Evolutionary conservation across 1,284 basidiomycete genomes (phyloP), one percentile per base, ranked within the genome.

Genomic region (Vanrija humicola): DNA sequence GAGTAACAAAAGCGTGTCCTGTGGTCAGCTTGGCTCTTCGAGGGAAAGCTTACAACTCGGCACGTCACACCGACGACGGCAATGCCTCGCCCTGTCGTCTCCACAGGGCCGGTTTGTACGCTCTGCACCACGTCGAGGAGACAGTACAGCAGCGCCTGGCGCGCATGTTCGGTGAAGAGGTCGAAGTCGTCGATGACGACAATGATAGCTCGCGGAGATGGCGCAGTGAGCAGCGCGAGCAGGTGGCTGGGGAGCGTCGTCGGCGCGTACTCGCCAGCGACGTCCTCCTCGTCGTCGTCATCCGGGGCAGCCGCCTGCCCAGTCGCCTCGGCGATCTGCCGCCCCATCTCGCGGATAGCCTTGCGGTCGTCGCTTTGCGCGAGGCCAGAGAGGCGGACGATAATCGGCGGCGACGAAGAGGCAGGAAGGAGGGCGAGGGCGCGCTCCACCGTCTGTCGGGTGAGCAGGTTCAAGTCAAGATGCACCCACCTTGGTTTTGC

Each of bases 321-420:
- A 40, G 78, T 75, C 7, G 74, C 77, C 40, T 69, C 67, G 14
- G 74, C 74, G 23, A 80, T 77, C 67, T 98, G 94, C 51, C 86
- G 80, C 0, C 90, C 90, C 64, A 97, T 89, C 74, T 95, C 90
- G n/a, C 87, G 84, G 71, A 96, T 84, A n/a, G 94, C 94, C 4
- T 90, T 78, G 26, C 88, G 82, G 70, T 96, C 94, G 47, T 86
- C 90, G 26, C 82, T 83, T 63, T 96, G 91, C 0, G 86, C 82
- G 72, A 89, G 83, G 0, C 91, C 94, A n/a, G 87, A 90, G 1
- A 97, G 79, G 1, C 86, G 85, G 46, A 97, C 82, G 40, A 91
- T 73, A 55, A 95, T 85, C 0, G 89, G 84, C 38, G 44, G 28
- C 78, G 59, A 29, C 84, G 67, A 61, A 2, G 57, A 48, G 1